Conservation (phyloP, 371 early-diverging fungal genomes). For the Cokeromyces recurvatus region DNA sequence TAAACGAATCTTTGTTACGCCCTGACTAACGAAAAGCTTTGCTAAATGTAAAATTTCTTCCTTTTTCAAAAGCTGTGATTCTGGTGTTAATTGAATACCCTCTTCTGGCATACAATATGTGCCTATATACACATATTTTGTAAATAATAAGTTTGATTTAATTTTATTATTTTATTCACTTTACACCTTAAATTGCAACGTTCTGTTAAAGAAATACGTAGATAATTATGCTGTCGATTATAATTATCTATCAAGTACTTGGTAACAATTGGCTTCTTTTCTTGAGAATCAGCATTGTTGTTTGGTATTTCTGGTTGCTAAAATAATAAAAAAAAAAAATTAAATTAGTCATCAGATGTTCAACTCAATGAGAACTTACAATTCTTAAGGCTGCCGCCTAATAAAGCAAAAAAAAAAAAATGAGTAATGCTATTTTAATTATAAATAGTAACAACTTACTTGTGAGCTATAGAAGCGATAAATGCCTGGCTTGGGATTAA, state of each 20-base stretch:
- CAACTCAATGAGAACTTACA: too few species aligned
- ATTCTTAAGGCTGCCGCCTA: too few species aligned
- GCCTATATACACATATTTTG: constrained; percentile 36
- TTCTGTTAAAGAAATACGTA: constrained; percentile 92
- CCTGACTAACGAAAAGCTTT: constrained; percentile 77
- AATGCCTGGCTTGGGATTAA: too few species aligned
- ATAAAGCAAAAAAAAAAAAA: too few species aligned
- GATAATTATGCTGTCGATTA: constrained; percentile 84
- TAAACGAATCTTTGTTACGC: constrained; percentile 89
- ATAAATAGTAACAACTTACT: too few species aligned
- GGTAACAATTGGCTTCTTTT: too few species aligned
- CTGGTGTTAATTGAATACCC: constrained; percentile 78
- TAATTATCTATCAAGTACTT: constrained; percentile 61
- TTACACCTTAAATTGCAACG: constrained; percentile 90
- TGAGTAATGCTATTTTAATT: too few species aligned
- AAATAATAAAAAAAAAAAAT: too few species aligned
- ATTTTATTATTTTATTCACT: background rate
- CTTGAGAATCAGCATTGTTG: too few species aligned
- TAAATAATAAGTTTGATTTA: too few species aligned
- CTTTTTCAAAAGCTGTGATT: constrained; percentile 63
- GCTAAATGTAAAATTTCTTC: constrained; percentile 81
- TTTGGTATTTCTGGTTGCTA: background rate
- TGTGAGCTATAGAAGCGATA: too few species aligned
- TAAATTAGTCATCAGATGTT: too few species aligned
- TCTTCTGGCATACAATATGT: constrained; percentile 97